Evolutionary conservation across 257 asterid genomes (phyloP).

Genomic region (Misopates orontium): DNA sequence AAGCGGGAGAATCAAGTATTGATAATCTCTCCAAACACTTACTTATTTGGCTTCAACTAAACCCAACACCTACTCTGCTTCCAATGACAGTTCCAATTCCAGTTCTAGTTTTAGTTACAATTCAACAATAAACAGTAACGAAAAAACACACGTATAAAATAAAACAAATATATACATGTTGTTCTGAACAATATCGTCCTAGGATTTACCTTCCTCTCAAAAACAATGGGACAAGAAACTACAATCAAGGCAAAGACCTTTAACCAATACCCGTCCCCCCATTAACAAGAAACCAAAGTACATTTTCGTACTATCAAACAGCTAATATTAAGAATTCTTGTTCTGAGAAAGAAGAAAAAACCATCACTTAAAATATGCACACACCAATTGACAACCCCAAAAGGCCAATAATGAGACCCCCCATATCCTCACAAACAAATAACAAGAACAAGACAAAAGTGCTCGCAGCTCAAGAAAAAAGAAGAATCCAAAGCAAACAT

Average conservation of each 20-base stretch:
- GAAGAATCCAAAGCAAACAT: conserved; percentile 30
- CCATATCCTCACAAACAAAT: conserved; percentile 30
- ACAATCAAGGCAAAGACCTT: background rate
- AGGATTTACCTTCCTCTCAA: conserved; percentile 3
- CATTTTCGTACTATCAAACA: conserved; percentile 32
- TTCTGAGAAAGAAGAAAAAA: conserved; percentile 26
- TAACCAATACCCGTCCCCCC: too few species aligned
- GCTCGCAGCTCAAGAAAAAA: conserved; percentile 33
- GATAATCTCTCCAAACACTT: too few species aligned
- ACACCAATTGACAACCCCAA: conserved; percentile 23
- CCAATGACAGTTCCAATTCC: too few species aligned
- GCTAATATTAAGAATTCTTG: conserved; percentile 10
- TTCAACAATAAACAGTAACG: background rate
- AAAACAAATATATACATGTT: background rate
- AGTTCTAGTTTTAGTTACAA: background rate
- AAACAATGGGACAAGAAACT: conserved; percentile 5
- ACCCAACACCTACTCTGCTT: too few species aligned
- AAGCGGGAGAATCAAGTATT: too few species aligned
- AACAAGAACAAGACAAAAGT: conserved; percentile 30
- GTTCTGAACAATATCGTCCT: conserved; percentile 10
- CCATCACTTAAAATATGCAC: conserved; percentile 10
- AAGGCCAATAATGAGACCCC: conserved; percentile 29
- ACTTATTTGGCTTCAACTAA: too few species aligned
- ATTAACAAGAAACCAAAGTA: conserved; percentile 26
- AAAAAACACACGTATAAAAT: background rate